phyloP scores from a whole-genome alignment of 495 filamentous ascomycete genomes.

The Daldinia caldariorum region DNA sequence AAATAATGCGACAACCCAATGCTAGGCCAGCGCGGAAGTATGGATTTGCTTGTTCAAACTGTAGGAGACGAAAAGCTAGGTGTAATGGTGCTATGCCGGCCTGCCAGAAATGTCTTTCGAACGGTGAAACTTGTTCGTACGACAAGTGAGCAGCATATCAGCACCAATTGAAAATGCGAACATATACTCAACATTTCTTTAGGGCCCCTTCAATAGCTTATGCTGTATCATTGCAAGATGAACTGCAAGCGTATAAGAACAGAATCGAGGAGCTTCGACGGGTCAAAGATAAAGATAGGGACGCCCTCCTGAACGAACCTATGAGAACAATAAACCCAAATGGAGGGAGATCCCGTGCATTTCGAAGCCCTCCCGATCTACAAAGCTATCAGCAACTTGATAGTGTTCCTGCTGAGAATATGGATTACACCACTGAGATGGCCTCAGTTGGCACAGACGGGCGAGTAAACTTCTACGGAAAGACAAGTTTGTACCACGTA shows the following conservation, averaged over 20 bases:
- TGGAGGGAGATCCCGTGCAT: constrained; percentile 15
- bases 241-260: constrained; percentile 16
- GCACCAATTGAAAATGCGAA: not conserved
- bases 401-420: not conserved
- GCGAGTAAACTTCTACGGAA: constrained; percentile 23
- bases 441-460: constrained; percentile 21
- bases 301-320: constrained; percentile 15
- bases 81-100: constrained; percentile 17
- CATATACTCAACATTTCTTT: not conserved
- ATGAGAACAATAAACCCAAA: constrained; percentile 23
- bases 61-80: constrained; percentile 7
- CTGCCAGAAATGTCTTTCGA: constrained; percentile 18
- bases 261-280: constrained; percentile 11
- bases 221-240: constrained; percentile 13
- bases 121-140: constrained; percentile 20
- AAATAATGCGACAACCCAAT: constrained; percentile 7
- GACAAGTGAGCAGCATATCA: constrained; percentile 10
- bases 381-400: not conserved
- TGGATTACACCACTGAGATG: constrained; percentile 3
- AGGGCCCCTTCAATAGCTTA: constrained; percentile 11
- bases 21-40: constrained; percentile 18
- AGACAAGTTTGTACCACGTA: constrained; percentile 25
- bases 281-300: constrained; percentile 19
- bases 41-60: constrained; percentile 20
- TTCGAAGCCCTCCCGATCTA: not conserved